Conservation (phyloP, 2,329 filamentous ascomycete genomes). For the Cladophialophora chaetospira region DNA sequence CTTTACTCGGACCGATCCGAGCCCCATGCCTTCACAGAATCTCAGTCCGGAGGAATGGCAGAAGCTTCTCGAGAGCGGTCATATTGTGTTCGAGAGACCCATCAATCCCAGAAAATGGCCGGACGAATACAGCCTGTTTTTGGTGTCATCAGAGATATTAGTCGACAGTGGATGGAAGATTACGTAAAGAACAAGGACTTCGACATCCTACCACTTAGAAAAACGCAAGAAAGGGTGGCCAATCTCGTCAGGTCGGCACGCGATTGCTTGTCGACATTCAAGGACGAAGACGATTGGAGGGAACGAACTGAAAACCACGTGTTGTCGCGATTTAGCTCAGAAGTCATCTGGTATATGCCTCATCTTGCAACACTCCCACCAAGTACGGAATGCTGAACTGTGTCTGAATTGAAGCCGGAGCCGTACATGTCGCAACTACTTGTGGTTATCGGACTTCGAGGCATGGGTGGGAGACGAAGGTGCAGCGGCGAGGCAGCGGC, state of each 20-base stretch:
- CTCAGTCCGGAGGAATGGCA: background rate
- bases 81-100: slow-evolving; percentile 5
- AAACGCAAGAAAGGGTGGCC: background rate
- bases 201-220: background rate
- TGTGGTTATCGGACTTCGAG: background rate
- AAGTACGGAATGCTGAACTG: too few relatives aligned
- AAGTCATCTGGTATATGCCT: slow-evolving; percentile 13
- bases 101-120: slow-evolving; percentile 6
- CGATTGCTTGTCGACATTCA: background rate
- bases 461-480: background rate
- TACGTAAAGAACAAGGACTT: background rate
- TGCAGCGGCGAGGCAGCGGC: background rate
- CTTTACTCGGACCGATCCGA: too few relatives aligned
- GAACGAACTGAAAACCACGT: slow-evolving; percentile 1
- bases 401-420: too few relatives aligned
- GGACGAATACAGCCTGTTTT: background rate
- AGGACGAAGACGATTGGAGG: slow-evolving; percentile 8
- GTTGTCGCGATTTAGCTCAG: slow-evolving; percentile 5
- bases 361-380: background rate
- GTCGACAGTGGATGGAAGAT: background rate
- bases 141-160: background rate
- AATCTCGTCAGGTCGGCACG: background rate
- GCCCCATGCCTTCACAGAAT: background rate
- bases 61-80: background rate
- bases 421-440: background rate